Conservation (phyloP, 345 rosid genomes). For the Gossypium rotundifolium region DNA sequence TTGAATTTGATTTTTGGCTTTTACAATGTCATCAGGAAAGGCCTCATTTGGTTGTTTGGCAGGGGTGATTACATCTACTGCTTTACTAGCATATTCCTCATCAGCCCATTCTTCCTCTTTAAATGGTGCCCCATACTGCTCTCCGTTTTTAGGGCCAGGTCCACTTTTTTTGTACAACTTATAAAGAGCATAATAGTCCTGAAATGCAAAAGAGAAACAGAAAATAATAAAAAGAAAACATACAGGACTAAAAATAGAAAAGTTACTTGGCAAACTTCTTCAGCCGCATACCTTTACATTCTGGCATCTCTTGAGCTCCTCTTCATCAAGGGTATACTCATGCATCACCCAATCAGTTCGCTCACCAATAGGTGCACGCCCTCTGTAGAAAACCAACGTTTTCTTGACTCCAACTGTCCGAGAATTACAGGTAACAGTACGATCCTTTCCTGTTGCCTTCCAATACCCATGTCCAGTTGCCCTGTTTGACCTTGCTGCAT, state of each 20-base stretch:
- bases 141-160: conserved; percentile 93
- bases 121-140: conserved; percentile 92
- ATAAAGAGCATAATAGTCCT: conserved; percentile 71
- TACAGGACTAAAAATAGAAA: not conserved
- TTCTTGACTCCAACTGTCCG: conserved; percentile 71
- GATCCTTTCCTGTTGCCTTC: conserved; percentile 91
- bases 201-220: conserved; percentile 9
- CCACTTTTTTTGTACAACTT: conserved; percentile 87
- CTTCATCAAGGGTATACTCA: conserved; percentile 73
- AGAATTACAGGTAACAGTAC: conserved; percentile 40
- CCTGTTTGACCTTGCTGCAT: conserved; percentile 76
- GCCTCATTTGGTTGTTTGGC: conserved; percentile 22
- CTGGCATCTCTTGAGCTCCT: conserved; percentile 61
- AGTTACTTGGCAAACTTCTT: not conserved
- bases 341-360: conserved; percentile 98
- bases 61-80: conserved; percentile 20
- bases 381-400: conserved; percentile 72
- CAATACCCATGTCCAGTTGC: conserved; percentile 68
- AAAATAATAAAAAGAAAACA: conserved; percentile 1
- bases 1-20: conserved; percentile 17
- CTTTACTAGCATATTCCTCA: conserved; percentile 29
- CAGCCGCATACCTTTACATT: conserved; percentile 45
- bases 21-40: conserved; percentile 19
- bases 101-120: conserved; percentile 82
- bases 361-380: conserved; percentile 74